Evolutionary conservation across 2,329 filamentous ascomycete genomes (phyloP), one percentile per base, ranked within the genome.

Genomic region (Aspergillus pseudoterreus): DNA sequence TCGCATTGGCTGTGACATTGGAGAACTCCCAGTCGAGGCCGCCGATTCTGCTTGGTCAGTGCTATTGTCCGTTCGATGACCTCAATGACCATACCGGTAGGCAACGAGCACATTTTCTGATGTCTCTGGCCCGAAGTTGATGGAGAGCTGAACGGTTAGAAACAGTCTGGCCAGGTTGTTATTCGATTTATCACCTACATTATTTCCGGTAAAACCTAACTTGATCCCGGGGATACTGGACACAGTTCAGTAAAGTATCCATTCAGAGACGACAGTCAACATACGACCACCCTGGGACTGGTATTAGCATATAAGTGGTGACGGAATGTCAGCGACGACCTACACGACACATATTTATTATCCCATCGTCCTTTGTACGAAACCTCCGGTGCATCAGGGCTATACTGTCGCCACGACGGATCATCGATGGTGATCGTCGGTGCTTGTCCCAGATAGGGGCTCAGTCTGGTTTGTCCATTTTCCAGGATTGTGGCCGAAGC

Each of bases 301-400:
- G 45, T 19, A 42, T 15, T 12, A 43, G 27, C 36, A n/a, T 27
- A 43, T 49, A 33, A 51, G 45, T 30, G 32, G 19, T n/a, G 8
- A 44, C 14, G 39, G 41, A 45, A 47, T 21, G 33, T 14, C 10
- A 45, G 27, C 24, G 9, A 24, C 30, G 15, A 51, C 65, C 47
- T 66, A 71, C 71, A 85, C 1, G 79, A 84, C 44, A 83, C 75
- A 56, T 81, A 74, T 57, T 81, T 76, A 32, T 76, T 81, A 61
- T 85, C 82, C 82, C 82, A 85, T 52, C 81, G 72, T 4, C 82
- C 82, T 60, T 84, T 83, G 71, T 84, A 85, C 0, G 79, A 79
- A 9, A 85, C 71, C 59, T 84, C 80, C 1, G 73, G 64, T 1
- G 78, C 74, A 60, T 79, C 72, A 4, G 80, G 73, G 4, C 71